A percentile compares a stretch with the other conserved stretches of the same genome.
Conservation (phyloP, 164 flowering plant genomes). For the Echeveria elegans region DNA sequence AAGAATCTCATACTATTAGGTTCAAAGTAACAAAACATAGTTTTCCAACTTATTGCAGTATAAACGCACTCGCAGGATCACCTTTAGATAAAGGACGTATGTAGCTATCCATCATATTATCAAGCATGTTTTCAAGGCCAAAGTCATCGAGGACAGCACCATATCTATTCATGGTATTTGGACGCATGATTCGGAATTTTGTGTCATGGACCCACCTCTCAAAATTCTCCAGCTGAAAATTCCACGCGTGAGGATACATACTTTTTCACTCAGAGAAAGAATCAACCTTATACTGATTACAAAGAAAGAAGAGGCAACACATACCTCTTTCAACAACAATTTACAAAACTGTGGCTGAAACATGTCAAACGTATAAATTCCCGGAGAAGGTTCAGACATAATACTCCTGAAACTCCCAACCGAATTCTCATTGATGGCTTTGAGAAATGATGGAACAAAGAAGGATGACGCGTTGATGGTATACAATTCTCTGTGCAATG, state of each 20-base stretch:
- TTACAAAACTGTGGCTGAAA: slow-evolving; percentile 72
- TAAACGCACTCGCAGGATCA: slow-evolving; percentile 13
- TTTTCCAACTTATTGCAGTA: background rate
- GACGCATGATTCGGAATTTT: slow-evolving; percentile 78
- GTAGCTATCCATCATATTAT: slow-evolving; percentile 67
- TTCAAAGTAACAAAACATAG: background rate
- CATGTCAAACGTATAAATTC: slow-evolving; percentile 78
- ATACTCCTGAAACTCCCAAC: slow-evolving; percentile 68
- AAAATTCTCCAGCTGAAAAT: slow-evolving; percentile 72
- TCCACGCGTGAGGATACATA: slow-evolving; percentile 15
- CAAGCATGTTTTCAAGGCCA: slow-evolving; percentile 86
- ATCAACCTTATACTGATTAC: background rate
- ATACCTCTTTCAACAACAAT: slow-evolving; percentile 56
- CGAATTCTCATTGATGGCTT: slow-evolving; percentile 59
- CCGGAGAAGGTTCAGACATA: slow-evolving; percentile 69
- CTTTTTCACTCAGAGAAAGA: background rate
- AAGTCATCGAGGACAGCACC: slow-evolving; percentile 99
- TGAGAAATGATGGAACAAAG: slow-evolving; percentile 72
- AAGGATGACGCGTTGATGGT: slow-evolving; percentile 49
- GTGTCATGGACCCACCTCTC: slow-evolving; percentile 78
- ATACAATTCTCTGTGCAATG: slow-evolving; percentile 57
- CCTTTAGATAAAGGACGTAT: slow-evolving; percentile 76
- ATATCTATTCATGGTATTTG: slow-evolving; percentile 89
- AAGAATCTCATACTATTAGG: background rate
- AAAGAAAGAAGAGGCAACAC: slow-evolving; percentile 5